phyloP scores from a whole-genome alignment of 768 basidiomycete species.

The Holtermannia corniformis region DNA sequence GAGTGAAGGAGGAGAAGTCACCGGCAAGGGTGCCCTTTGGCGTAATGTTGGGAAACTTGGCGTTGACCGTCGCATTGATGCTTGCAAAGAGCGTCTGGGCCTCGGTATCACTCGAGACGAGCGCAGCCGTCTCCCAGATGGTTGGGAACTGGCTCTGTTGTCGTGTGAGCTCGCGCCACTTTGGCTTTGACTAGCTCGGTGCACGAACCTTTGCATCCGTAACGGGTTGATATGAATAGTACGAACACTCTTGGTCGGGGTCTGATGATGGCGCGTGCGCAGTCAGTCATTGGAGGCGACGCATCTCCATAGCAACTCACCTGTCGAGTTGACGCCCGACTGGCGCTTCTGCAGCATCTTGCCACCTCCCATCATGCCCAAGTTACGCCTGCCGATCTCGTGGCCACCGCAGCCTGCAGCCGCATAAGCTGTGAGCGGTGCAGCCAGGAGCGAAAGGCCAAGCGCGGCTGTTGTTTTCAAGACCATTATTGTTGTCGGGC shows the following conservation, averaged over 20 bases:
- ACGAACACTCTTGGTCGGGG: constrained; percentile 28
- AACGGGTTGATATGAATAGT: constrained; percentile 36
- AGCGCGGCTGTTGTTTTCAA: not conserved
- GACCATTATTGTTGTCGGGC: no score
- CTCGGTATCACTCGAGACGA: constrained; percentile 35
- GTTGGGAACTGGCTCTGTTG: constrained; percentile 26
- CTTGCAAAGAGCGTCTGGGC: constrained; percentile 29
- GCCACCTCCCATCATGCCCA: constrained; percentile 4
- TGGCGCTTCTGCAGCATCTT: constrained; percentile 4
- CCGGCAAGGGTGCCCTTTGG: constrained; percentile 37
- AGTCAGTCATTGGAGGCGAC: not conserved
- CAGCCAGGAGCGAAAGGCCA: not conserved
- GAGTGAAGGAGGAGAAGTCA: constrained; percentile 28
- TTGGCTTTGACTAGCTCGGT: no score
- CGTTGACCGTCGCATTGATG: constrained; percentile 33
- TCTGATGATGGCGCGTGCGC: constrained; percentile 12
- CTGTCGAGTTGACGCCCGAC: not conserved
- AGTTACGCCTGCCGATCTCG: constrained; percentile 22
- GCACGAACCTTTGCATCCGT: not conserved
- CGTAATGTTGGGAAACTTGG: constrained; percentile 27
- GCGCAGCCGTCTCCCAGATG: constrained; percentile 30
- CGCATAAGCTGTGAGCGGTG: not conserved
- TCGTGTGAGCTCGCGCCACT: no score
- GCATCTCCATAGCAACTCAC: not conserved
- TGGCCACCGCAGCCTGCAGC: constrained; percentile 24